Base-by-base conservation (phyloP, 2,329 filamentous ascomycete species). In the Hawksworthiomyces lignivorus region DNA sequence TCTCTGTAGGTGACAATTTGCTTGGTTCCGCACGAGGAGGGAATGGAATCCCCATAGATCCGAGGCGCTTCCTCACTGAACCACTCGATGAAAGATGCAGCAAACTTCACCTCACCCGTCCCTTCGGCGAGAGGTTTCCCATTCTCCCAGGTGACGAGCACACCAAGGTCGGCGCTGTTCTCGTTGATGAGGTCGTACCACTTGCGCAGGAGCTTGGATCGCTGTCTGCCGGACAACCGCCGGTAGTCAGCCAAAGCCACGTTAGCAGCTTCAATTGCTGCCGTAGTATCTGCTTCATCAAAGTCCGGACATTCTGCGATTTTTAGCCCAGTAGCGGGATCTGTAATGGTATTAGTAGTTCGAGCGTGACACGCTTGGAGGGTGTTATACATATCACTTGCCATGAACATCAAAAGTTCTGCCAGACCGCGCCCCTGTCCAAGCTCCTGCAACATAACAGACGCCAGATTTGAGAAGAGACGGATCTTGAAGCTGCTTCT, bases 81-180 rank as follows among this genome's bases (percentile, higher is more conserved):
- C 84, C 84, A 89, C 61, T 86, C 82, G 48, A 86, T 76, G 61
- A 87, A 88, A 58, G 70, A 77, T 42, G 84, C 78, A 9, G 84
- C 82, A 54, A 87, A 88, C 27, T 70, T 67, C 7, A 80, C 76
- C 64, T 88, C 84, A 24, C 78, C 80, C 57, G 76, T 77, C 26
- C 84, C 81, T 56, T 88, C 84, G 27, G 82, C 77, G 21, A 84
- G 57, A 2, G 87, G 85, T 68, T 94, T 94, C 48, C 87, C 87
- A 51, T 92, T 94, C 67, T 94, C 87, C 80, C 83, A 85, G 29
- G 86, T 92, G 55, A 94, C 87, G 48, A 94, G 70, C 47, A 72
- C 85, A 7, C 86, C 84, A 24, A 94, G 69, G 57, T 94, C 87
- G 24, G 89, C 84, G 34, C 76, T 70, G 53, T 92, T 88, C 46